Evolutionary conservation across 345 rosid genomes (phyloP), one percentile per base, ranked within the genome.

Genomic region (Citrus medica): DNA sequence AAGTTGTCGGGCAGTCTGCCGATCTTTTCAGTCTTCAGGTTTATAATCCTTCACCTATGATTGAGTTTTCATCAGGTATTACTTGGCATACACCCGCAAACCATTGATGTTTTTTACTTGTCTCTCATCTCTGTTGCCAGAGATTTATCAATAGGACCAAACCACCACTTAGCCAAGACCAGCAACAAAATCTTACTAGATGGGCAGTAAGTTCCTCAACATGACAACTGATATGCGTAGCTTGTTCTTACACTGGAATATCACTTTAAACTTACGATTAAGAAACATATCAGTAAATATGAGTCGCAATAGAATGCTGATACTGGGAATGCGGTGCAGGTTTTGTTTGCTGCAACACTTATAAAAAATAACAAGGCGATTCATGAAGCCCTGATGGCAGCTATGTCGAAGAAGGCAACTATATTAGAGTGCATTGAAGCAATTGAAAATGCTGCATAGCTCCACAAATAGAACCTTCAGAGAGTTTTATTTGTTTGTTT

Each of bases 1-100:
- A 93, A 88, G 97, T 92, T n/a, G 80, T 93, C 3, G 99, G 98
- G 69, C 98, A 95, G 80, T 95, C 99, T 19, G 99, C 99, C 0
- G 99, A 95, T 84, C 94, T 95, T n/a, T 93, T 95, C 90, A 88
- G 89, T 64, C 99, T 95, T 74, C 99, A 95, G 96, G 98, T 93
- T 59, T 42, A 77, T 19, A 78, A 67, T 70, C 66, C 48, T 63
- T 27, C 51, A 51, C 48, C 28, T 37, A 64, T 64, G 25, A 30
- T 58, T 22, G 24, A 79, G 37, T 63, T 28, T 32, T 22, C 7
- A 27, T 6, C 24, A 21, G 22, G 63, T 21, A 35, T 19, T 37
- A 28, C 62, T 64, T 16, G 46, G 22, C 51, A 12, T 65, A 30
- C 10, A 28, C 6, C 14, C 19, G n/a, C 40, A 75, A 56, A 48